Evolutionary conservation across 306 rosid species (phyloP), one percentile per base, ranked within the genome.

Genomic region (Amphicarpaea edgeworthii): DNA sequence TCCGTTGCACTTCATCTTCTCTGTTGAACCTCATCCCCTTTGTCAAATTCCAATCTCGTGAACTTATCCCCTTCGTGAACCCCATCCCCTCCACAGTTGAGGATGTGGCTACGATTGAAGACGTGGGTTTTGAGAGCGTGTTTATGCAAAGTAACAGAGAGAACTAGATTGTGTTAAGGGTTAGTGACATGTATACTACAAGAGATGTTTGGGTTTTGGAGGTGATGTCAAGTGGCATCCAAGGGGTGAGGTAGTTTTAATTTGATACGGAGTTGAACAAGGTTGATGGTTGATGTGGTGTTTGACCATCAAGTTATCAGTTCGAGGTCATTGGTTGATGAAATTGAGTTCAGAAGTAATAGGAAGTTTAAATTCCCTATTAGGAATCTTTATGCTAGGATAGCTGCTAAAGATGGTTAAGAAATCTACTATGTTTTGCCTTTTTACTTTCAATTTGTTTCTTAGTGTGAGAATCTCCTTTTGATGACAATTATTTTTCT

Each of bases 291-390:
- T n/a, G 96, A 90, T 49, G 79, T 93, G 69, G 77, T 85, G 24
- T 93, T 87, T 83, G 98, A 93, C 77, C 96, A 94, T 19, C 83
- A 84, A 83, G 82, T 93, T 68, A 74, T 90, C 49, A 87, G 78
- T 61, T 84, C 94, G 15, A 90, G 98, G 86, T 88, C 94, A 20
- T 61, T 93, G 47, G 96, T 93, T 68, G 94, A 93, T 83, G 96
- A 76, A 68, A 88, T 93, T 61, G 87, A 88, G 62, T 79, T 75
- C 32, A 84, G 78, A 28, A 84, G 94, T 77, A 86, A 71, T 51
- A 89, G 86, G 46, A 85, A 85, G 81, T 88, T 90, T 63, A 86
- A 82, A 61, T 79, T 88, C 67, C 86, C 68, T 77, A 90, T 89
- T 26, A 85, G 75, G 19, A 93, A 87, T 83, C 93, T 93, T 41